A percentile compares a stretch with the other conserved stretches of the same genome.
Conservation (phyloP, 2,329 filamentous ascomycete species). For the Mariannaea elegans region DNA sequence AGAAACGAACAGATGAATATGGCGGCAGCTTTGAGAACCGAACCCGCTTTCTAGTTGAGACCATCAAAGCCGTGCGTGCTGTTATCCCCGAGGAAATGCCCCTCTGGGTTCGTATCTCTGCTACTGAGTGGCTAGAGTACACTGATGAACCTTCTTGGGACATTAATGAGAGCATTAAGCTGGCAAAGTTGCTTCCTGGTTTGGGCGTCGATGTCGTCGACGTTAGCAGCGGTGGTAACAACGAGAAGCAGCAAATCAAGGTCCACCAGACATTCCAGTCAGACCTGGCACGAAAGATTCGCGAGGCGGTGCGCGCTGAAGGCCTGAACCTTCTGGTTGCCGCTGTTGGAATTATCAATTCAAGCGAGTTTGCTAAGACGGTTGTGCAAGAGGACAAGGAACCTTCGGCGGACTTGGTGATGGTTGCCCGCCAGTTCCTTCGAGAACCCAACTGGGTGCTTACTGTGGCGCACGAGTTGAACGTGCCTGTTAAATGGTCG, state of each 20-base stretch:
- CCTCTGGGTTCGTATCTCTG: slow-evolving; percentile 67
- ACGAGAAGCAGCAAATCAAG: slow-evolving; percentile 67
- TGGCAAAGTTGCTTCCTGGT: slow-evolving; percentile 68
- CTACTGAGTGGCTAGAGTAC: slow-evolving; percentile 69
- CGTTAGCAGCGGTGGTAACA: slow-evolving; percentile 80
- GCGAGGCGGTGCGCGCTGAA: slow-evolving; percentile 66
- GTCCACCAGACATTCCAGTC: slow-evolving; percentile 76
- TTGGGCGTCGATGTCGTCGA: slow-evolving; percentile 85
- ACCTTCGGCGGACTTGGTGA: slow-evolving; percentile 72
- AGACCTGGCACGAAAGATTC: slow-evolving; percentile 75
- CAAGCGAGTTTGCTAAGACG: slow-evolving; percentile 71
- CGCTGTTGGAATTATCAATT: slow-evolving; percentile 78
- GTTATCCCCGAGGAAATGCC: slow-evolving; percentile 64
- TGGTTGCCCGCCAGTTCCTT: slow-evolving; percentile 80
- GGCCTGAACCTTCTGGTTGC: slow-evolving; percentile 69
- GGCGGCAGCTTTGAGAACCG: slow-evolving; percentile 74
- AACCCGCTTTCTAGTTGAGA: slow-evolving; percentile 66
- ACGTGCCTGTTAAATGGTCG: slow-evolving; percentile 75
- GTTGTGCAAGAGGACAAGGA: slow-evolving; percentile 59
- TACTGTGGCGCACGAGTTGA: slow-evolving; percentile 75
- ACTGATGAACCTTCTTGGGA: slow-evolving; percentile 67
- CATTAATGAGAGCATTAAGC: slow-evolving; percentile 61
- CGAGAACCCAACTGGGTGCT: slow-evolving; percentile 84
- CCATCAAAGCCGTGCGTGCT: slow-evolving; percentile 59
- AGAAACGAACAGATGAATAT: slow-evolving; percentile 70